Conservation (phyloP, 2,329 filamentous ascomycete genomes). For the Aureobasidium sp. region DNA sequence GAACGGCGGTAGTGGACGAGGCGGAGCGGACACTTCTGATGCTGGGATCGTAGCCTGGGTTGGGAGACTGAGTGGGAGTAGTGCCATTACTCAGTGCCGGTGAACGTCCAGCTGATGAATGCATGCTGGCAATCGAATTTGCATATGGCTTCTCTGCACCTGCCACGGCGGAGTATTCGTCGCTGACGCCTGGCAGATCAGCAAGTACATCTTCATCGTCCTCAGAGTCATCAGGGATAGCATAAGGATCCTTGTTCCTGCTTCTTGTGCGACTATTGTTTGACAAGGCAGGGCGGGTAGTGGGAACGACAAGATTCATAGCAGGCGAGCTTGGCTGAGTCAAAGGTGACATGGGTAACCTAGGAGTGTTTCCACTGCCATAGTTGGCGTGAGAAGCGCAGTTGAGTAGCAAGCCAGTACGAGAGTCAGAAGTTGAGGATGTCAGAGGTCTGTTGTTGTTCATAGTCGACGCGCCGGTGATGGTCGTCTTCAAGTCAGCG, state of each 20-base stretch:
- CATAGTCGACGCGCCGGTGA: neutral
- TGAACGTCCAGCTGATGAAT: slow-evolving; percentile 7
- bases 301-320: neutral
- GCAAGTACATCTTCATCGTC: slow-evolving; percentile 35
- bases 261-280: slow-evolving; percentile 62
- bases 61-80: neutral
- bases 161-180: slow-evolving; percentile 22
- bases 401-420: slow-evolving; percentile 56
- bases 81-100: neutral
- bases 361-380: neutral
- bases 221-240: slow-evolving; percentile 63
- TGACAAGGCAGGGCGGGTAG: neutral
- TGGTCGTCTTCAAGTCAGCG: neutral
- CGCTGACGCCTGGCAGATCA: slow-evolving; percentile 36
- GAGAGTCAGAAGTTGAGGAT: slow-evolving; percentile 53
- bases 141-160: neutral
- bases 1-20: slow-evolving; percentile 22
- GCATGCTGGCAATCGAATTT: neutral
- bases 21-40: slow-evolving; percentile 17
- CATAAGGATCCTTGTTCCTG: slow-evolving; percentile 80
- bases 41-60: slow-evolving; percentile 16
- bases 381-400: neutral
- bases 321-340: neutral
- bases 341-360: neutral
- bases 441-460: slow-evolving; percentile 4